A percentile compares a stretch with the other conserved stretches of the same genome.
Evolutionary conservation across 2,329 filamentous ascomycete genomes (phyloP).

Genomic region (Dactylellina cionopaga): DNA sequence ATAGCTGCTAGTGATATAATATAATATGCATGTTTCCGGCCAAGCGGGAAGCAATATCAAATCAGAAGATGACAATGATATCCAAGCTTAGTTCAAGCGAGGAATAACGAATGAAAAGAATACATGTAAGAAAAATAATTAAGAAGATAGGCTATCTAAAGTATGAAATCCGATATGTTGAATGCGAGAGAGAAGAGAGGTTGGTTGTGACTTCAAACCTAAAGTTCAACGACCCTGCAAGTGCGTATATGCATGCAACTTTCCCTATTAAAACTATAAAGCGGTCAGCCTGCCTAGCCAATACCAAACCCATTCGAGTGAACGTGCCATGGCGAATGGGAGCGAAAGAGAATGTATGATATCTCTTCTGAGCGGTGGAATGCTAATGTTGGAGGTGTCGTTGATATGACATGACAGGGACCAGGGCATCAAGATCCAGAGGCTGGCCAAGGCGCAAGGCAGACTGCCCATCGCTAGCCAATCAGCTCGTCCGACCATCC

Average conservation of each 20-base stretch:
- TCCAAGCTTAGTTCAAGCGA: slow-evolving; percentile 14
- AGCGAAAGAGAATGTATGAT: neutral
- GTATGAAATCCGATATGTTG: neutral
- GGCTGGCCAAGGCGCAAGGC: slow-evolving; percentile 43
- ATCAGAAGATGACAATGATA: neutral
- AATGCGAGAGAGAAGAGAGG: neutral
- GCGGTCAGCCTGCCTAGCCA: neutral
- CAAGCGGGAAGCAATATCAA: neutral
- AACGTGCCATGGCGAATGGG: slow-evolving; percentile 21
- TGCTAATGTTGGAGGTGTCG: slow-evolving; percentile 17
- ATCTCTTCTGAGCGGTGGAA: neutral
- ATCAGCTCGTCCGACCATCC: neutral
- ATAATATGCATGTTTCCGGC: neutral
- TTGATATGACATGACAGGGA: neutral
- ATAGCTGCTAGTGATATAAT: no score
- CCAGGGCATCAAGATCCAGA: neutral
- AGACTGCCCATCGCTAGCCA: slow-evolving; percentile 12
- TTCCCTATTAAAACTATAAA: no score
- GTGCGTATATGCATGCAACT: neutral
- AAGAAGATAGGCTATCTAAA: neutral
- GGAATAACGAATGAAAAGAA: neutral
- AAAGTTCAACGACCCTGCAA: neutral
- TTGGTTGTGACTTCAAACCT: neutral
- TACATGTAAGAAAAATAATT: no score
- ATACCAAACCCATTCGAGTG: neutral